Evolutionary conservation across 805 yeast species (phyloP).

Genomic region (Candida ovalis): DNA sequence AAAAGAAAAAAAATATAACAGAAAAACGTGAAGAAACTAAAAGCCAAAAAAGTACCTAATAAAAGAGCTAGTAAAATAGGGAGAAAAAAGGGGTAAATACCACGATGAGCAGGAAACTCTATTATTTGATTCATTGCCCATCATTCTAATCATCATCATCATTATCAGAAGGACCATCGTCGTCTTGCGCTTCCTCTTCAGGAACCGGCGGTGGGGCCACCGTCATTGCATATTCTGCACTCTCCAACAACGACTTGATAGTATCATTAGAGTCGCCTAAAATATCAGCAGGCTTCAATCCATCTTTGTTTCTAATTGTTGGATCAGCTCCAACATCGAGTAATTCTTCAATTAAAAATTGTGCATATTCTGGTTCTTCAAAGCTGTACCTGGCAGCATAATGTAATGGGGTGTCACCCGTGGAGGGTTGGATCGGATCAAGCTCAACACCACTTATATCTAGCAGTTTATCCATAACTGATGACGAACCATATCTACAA

Average conservation of each 20-base stretch:
- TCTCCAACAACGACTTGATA: conserved; percentile 61
- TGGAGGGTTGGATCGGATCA: conserved; percentile 67
- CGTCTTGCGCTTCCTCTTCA: conserved; percentile 33
- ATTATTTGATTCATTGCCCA: neutral
- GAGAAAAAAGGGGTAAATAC: neutral
- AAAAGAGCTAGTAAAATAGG: neutral
- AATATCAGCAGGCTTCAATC: conserved; percentile 73
- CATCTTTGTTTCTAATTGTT: conserved; percentile 51
- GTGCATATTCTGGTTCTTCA: conserved; percentile 83
- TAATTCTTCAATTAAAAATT: conserved; percentile 70
- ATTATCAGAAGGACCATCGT: conserved; percentile 30
- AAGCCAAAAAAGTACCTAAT: neutral
- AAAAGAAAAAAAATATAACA: neutral
- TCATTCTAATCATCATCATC: conserved; percentile 10
- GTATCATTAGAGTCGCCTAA: conserved; percentile 48
- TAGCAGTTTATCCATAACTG: conserved; percentile 72
- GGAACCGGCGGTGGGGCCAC: conserved; percentile 19
- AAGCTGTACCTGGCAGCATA: conserved; percentile 72
- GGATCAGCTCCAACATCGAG: conserved; percentile 93
- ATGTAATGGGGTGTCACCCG: conserved; percentile 89
- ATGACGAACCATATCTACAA: conserved; percentile 79
- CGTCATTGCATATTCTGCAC: conserved; percentile 74
- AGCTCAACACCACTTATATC: conserved; percentile 90
- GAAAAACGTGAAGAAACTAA: neutral
- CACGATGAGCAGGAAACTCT: too few species aligned